Conservation (phyloP, 78 protist genomes). For the Polysphondylium violaceum region DNA sequence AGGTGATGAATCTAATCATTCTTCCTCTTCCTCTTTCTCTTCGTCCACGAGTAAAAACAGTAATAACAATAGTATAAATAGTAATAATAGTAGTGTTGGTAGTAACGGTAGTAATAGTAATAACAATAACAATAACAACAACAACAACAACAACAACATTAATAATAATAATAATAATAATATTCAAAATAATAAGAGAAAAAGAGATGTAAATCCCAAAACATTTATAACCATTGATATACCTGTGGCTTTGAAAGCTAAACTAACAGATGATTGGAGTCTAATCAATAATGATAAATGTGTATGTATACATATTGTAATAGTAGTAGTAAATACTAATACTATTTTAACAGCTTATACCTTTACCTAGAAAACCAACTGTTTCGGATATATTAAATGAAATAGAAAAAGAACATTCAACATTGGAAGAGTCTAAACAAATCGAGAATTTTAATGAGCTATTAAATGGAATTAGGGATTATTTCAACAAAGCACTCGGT, state of each 20-base stretch:
- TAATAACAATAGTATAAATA: not conserved
- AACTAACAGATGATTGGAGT: conserved; percentile 44
- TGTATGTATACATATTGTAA: not conserved
- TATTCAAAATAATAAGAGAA: not conserved
- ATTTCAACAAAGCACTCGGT: conserved; percentile 73
- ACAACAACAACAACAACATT: not conserved
- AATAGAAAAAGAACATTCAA: conserved; percentile 1
- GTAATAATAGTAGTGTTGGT: not conserved
- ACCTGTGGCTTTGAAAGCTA: conserved; percentile 7
- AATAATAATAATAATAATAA: not conserved
- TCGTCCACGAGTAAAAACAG: not conserved
- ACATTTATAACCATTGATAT: conserved; percentile 5
- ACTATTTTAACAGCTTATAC: not conserved
- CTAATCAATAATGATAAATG: conserved; percentile 46
- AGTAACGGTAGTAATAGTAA: not conserved
- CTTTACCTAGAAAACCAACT: conserved; percentile 43
- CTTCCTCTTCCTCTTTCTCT: not conserved
- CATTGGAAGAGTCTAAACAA: not conserved
- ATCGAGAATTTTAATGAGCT: conserved; percentile 3
- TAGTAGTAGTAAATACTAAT: not conserved
- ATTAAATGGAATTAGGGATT: conserved; percentile 11
- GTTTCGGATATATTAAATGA: conserved; percentile 10
- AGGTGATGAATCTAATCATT: not conserved
- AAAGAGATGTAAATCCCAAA: not conserved
- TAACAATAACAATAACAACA: not conserved